Base-by-base conservation (phyloP, 441 rosid species). In the Pelargonium myrrhifolium region DNA sequence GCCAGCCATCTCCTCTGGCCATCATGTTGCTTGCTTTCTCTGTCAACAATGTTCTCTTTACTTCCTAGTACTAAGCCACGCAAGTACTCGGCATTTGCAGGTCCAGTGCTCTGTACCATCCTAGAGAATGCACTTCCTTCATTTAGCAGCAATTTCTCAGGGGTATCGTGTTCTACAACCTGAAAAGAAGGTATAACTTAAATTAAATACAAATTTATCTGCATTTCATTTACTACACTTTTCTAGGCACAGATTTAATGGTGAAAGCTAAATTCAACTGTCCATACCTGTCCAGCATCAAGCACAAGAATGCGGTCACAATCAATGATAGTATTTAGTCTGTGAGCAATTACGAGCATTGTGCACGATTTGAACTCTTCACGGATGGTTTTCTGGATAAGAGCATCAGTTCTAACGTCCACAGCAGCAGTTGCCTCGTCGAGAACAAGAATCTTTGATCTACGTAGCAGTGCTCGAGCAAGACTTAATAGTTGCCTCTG, bases 361-460 rank as follows among this genome's bases (percentile, higher is more conserved):
- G 98, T 90, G 79, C 98, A 93, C n/a, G 92, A 80, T 79, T 81
- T 88, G 77, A 93, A 93, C 74, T 90, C 98, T 81, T 93, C 97
- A 28, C 97, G 84, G 66, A 93, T 93, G 10, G 98, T 90, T 79
- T 86, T 90, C 82, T 93, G 98, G 69, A 93, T 89, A 70, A 93
- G 91, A 72, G 94, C 92, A 74, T 93, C 98, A 3, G 98, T 93
- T 75, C 98, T 82, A 28, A 93, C 98, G 71, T 93, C 98, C 62
- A 93, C 98, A 56, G 98, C 96, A 24, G 97, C 97, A 74, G 98
- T 93, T 68, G 98, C 98, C 83, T 93, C 98, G 75, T 93, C 98
- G 42, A 93, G 98, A 51, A 93, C 93, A 72, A 93, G 98, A 76
- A 93, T 90, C 88, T 93, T 90, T 11, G 98, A 87, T 77, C 97